phyloP scores from a whole-genome alignment of 1,284 basidiomycete species.

The Apiotrichum laibachii region DNA sequence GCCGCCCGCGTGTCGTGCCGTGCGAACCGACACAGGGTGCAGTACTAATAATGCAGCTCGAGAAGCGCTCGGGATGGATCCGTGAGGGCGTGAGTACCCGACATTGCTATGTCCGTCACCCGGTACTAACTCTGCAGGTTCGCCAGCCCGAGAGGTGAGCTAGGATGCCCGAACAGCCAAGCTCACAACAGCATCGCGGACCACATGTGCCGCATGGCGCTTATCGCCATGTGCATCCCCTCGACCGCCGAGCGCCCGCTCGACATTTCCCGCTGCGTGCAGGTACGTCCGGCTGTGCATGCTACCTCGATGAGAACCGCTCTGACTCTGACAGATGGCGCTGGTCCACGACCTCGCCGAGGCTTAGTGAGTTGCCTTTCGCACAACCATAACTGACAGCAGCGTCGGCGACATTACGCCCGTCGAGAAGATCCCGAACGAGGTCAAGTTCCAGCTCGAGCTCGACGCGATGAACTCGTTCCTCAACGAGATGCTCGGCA shows the following conservation, averaged over 20 bases:
- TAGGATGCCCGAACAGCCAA: not conserved
- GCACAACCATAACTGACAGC: constrained; percentile 4
- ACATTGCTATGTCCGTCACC: not conserved
- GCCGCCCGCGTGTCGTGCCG: too few species aligned
- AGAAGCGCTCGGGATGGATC: constrained; percentile 93
- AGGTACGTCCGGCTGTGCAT: constrained; percentile 35
- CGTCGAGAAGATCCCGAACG: constrained; percentile 75
- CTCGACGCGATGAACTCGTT: constrained; percentile 90
- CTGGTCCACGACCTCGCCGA: constrained; percentile 95
- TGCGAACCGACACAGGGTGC: too few species aligned
- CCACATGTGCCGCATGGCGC: constrained; percentile 96
- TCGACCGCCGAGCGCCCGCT: constrained; percentile 60
- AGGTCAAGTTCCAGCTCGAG: constrained; percentile 65
- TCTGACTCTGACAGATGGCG: constrained; percentile 58
- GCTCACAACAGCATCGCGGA: constrained; percentile 73
- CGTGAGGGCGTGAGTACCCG: constrained; percentile 63
- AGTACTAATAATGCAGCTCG: constrained; percentile 59
- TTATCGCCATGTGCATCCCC: constrained; percentile 76
- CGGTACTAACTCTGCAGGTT: constrained; percentile 56
- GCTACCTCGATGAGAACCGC: too few species aligned
- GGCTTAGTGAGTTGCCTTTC: constrained; percentile 60
- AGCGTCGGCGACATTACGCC: constrained; percentile 90
- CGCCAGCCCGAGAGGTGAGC: constrained; percentile 71
- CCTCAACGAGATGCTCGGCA: constrained; percentile 81
- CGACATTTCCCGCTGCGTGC: constrained; percentile 65